These are phyloP conservation scores for Cryptococcus sp. DNA, from an alignment of 1,284 basidiomycete genomes.

Conservation along the genomic window DNA sequence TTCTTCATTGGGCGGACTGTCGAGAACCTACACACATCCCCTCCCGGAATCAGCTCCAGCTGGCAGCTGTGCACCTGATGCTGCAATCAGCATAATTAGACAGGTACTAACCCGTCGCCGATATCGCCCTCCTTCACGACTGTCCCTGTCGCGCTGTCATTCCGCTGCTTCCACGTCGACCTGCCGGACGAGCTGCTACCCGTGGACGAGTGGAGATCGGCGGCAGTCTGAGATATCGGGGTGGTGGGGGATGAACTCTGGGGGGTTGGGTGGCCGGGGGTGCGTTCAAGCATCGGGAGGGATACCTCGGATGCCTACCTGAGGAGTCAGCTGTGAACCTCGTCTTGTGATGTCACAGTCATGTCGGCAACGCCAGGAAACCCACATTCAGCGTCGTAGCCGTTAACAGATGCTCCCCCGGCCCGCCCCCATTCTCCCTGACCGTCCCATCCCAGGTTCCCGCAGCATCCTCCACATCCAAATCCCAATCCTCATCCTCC, in stretches of 20 bases:
- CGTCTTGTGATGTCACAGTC: too few relatives aligned
- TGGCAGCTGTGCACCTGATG: not conserved
- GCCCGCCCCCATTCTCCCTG: constrained; percentile 5
- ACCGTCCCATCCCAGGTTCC: constrained; percentile 16
- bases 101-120: constrained; percentile 60
- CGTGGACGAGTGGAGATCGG: constrained; percentile 28
- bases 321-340: constrained; percentile 3
- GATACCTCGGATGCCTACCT: constrained; percentile 27
- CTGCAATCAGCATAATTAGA: not conserved
- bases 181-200: constrained; percentile 21
- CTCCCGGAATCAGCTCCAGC: not conserved
- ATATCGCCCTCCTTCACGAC: constrained; percentile 74
- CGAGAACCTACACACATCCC: constrained; percentile 58
- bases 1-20: constrained; percentile 91
- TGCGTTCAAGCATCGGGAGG: constrained; percentile 29
- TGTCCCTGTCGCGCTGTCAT: constrained; percentile 67
- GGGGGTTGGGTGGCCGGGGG: constrained; percentile 17
- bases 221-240: constrained; percentile 22
- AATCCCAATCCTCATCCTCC: constrained; percentile 52
- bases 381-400: constrained; percentile 15
- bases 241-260: constrained; percentile 25
- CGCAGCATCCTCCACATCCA: constrained; percentile 23
- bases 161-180: constrained; percentile 59
- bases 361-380: not conserved
- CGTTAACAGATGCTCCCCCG: constrained; percentile 6